Conservation (phyloP, 345 rosid species). For the Mangifera indica region DNA sequence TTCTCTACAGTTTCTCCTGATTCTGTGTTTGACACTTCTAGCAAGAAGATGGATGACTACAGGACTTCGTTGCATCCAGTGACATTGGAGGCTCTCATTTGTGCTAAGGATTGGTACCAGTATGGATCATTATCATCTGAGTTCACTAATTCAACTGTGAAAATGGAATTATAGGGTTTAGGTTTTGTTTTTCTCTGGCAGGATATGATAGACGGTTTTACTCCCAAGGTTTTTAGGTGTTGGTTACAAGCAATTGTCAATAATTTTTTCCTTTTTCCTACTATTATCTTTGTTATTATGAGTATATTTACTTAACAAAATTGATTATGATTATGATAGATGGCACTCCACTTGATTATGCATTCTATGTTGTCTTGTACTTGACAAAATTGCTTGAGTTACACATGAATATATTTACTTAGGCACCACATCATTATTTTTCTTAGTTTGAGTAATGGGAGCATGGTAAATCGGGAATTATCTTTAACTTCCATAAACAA, state of each 20-base stretch:
- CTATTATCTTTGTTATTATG: not conserved
- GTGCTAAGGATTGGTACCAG: constrained; percentile 87
- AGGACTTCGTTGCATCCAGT: constrained; percentile 60
- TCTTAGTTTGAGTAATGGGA: not conserved
- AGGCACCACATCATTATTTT: not conserved
- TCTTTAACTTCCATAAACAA: not conserved
- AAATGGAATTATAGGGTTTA: constrained; percentile 32
- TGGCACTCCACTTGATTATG: too few species aligned
- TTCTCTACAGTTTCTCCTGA: constrained; percentile 56
- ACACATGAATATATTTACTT: not conserved
- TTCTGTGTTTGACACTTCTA: constrained; percentile 57
- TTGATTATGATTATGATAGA: too few species aligned
- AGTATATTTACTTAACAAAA: too few species aligned
- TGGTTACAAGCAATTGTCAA: not conserved
- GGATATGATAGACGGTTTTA: constrained; percentile 10
- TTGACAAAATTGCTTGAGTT: not conserved
- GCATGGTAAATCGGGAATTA: not conserved
- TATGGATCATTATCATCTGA: constrained; percentile 29
- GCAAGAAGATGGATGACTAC: constrained; percentile 59
- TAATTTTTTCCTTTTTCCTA: not conserved
- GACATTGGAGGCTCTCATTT: constrained; percentile 84
- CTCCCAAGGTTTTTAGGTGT: constrained; percentile 11
- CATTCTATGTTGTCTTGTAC: not conserved
- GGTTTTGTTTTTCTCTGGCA: constrained; percentile 10
- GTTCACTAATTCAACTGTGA: constrained; percentile 28